Evolutionary conservation across 345 rosid species (phyloP).

Genomic region (Brassica napus): Da-Ae NC_063438.1:6248501-6249000

Average conservation of each 20-base stretch:
- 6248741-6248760: slow-evolving; percentile 24
- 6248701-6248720: slow-evolving; percentile 1
- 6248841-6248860: neutral
- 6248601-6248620: neutral
- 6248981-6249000: neutral
- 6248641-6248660: neutral
- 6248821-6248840: neutral
- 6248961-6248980: neutral
- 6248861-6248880: neutral
- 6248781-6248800: slow-evolving; percentile 23
- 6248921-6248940: neutral
- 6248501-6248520: no score
- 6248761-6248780: slow-evolving; percentile 2
- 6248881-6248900: neutral
- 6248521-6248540: neutral
- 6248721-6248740: slow-evolving; percentile 22
- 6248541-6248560: neutral
- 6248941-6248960: neutral
- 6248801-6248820: neutral
- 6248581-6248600: neutral
- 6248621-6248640: neutral
- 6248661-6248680: neutral
- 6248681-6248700: neutral
- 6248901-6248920: neutral
- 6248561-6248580: neutral